These are phyloP conservation scores for Phytophthora lateralis DNA, from an alignment of 352 stramenopile genomes.

Conservation along the genomic window DNA sequence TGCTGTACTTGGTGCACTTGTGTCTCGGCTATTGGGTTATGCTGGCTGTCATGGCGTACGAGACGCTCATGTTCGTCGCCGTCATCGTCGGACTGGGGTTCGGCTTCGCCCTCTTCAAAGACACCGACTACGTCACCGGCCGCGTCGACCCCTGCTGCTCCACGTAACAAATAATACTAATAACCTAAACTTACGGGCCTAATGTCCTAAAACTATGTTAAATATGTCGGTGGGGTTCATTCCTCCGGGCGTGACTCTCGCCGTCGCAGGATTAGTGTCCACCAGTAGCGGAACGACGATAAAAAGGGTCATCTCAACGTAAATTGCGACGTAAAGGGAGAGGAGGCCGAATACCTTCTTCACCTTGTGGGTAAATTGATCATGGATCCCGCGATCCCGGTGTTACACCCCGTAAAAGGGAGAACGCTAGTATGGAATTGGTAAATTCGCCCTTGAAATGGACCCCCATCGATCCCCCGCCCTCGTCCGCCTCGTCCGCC, in stretches of 20 bases:
- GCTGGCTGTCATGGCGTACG: constrained; percentile 81
- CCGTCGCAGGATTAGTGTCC: constrained; percentile 58
- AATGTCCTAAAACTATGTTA: not conserved
- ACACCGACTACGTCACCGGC: constrained; percentile 62
- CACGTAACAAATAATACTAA: constrained; percentile 28
- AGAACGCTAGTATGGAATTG: constrained; percentile 60
- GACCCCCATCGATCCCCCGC: constrained; percentile 34
- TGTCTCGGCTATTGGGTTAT: constrained; percentile 73
- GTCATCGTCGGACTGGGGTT: constrained; percentile 61
- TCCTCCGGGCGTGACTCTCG: constrained; percentile 41
- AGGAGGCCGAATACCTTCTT: constrained; percentile 68
- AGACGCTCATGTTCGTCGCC: constrained; percentile 65
- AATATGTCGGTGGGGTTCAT: constrained; percentile 43
- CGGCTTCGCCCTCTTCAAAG: constrained; percentile 75
- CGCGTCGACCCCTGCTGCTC: constrained; percentile 79
- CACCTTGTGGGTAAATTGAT: constrained; percentile 72
- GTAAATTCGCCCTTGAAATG: constrained; percentile 4
- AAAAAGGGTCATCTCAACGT: constrained; percentile 3
- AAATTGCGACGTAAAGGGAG: constrained; percentile 14
- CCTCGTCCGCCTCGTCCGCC: constrained; percentile 7
- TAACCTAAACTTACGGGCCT: not conserved
- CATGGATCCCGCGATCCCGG: constrained; percentile 83
- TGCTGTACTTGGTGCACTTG: constrained; percentile 67
- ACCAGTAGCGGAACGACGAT: constrained; percentile 38
- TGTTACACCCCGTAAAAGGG: constrained; percentile 36